phyloP scores from a whole-genome alignment of 1,139 yeast species.

The Nakaseomyces kungkrabaensis region DNA sequence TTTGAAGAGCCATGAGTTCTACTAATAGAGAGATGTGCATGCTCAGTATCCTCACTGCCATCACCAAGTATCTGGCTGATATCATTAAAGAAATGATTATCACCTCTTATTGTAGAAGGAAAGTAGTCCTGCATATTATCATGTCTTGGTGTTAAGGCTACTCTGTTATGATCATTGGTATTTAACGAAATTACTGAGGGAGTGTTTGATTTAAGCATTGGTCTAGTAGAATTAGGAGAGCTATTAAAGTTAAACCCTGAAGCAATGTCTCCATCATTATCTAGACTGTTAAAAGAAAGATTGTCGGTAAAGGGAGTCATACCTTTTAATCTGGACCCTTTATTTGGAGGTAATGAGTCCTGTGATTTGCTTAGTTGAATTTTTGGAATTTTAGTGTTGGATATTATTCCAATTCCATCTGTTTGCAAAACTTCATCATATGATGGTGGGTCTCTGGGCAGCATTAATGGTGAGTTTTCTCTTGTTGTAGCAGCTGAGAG shows the following conservation, averaged over 20 bases:
- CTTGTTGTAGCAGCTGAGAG: background rate
- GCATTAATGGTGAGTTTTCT: background rate
- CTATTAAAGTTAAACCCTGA: slow-evolving; percentile 30
- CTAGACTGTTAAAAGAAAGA: slow-evolving; percentile 7
- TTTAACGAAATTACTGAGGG: slow-evolving; percentile 8
- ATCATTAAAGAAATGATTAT: slow-evolving; percentile 18
- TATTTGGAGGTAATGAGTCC: slow-evolving; percentile 12
- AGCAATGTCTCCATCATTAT: slow-evolving; percentile 29
- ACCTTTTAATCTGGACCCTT: background rate
- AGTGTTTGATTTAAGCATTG: slow-evolving; percentile 26
- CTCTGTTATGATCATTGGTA: slow-evolving; percentile 4
- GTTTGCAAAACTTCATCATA: slow-evolving; percentile 25
- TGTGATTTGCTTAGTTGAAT: slow-evolving; percentile 19
- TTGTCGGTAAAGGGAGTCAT: slow-evolving; percentile 6
- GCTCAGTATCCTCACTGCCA: slow-evolving; percentile 6
- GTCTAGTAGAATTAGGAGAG: slow-evolving; percentile 28
- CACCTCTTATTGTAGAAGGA: slow-evolving; percentile 32
- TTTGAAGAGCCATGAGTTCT: slow-evolving; percentile 4
- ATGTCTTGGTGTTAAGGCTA: slow-evolving; percentile 1
- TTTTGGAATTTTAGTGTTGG: slow-evolving; percentile 11
- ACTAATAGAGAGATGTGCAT: background rate
- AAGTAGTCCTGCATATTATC: slow-evolving; percentile 21
- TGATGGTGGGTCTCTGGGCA: slow-evolving; percentile 34
- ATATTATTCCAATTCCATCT: slow-evolving; percentile 13
- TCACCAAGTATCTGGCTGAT: slow-evolving; percentile 17